Percentiles rank a stretch among this genome's conserved stretches.
These are phyloP conservation scores for Mortierella hygrophila DNA, from an alignment of 192 early-diverging fungal species.

Conservation along the genomic window DNA sequence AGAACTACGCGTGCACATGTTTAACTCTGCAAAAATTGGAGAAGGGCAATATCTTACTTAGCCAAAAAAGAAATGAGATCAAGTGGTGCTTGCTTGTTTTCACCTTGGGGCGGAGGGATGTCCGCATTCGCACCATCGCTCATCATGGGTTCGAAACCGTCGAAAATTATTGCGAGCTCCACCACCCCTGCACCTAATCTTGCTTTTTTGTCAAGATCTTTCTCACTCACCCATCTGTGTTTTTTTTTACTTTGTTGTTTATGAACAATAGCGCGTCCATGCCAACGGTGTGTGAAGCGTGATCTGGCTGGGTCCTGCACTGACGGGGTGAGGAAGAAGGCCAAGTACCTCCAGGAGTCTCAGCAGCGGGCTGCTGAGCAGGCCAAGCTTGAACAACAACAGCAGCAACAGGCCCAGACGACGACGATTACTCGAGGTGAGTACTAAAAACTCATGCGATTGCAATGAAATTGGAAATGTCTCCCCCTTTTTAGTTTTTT, in stretches of 20 bases:
- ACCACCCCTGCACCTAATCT: not conserved
- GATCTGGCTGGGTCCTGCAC: conserved; percentile 81
- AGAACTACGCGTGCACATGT: not conserved
- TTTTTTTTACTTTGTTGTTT: too few relatives aligned
- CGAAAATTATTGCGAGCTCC: conserved; percentile 1
- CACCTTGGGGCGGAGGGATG: not conserved
- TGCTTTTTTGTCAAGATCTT: not conserved
- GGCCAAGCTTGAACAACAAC: conserved; percentile 23
- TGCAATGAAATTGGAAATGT: not conserved
- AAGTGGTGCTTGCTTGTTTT: not conserved
- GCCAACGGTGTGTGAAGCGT: conserved; percentile 87
- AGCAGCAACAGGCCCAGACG: conserved; percentile 10
- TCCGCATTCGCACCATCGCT: not conserved
- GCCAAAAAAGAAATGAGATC: not conserved
- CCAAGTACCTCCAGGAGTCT: conserved; percentile 84
- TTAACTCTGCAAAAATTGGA: not conserved
- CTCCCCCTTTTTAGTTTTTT: not conserved
- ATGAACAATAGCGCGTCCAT: conserved; percentile 75
- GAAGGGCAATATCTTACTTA: not conserved
- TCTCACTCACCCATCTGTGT: conserved; percentile 10
- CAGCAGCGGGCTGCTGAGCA: conserved; percentile 56
- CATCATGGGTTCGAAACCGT: not conserved
- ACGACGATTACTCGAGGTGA: conserved; percentile 14
- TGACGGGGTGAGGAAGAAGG: conserved; percentile 90
- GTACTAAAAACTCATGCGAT: not conserved